Conservation (phyloP, 2,329 filamentous ascomycete species). For the Aschersonia sp. region DNA sequence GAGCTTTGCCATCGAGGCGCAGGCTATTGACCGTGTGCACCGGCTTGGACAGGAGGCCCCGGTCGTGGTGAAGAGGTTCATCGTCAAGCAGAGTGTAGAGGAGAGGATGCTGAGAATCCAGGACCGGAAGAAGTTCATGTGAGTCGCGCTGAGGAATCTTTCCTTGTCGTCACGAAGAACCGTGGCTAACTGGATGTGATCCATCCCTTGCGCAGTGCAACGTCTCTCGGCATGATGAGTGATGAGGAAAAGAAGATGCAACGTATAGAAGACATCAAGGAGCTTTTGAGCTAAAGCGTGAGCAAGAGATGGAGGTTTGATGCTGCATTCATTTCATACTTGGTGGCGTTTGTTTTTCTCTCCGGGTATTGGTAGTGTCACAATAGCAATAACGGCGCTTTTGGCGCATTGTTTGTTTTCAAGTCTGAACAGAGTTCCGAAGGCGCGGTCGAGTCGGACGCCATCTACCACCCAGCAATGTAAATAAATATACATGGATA, state of each 20-base stretch:
- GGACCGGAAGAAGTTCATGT: conserved; percentile 93
- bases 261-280: conserved; percentile 85
- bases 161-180: not conserved
- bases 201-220: conserved; percentile 46
- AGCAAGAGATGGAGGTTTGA: not conserved
- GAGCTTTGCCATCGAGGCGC: conserved; percentile 92
- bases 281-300: conserved; percentile 52
- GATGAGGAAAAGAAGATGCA: conserved; percentile 87
- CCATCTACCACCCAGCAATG: not conserved
- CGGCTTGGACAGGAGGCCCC: conserved; percentile 86
- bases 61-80: conserved; percentile 76
- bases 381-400: too few species aligned
- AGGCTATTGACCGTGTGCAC: conserved; percentile 95
- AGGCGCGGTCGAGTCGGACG: not conserved
- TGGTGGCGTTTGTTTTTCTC: not conserved
- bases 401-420: too few species aligned
- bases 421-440: too few species aligned
- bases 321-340: not conserved
- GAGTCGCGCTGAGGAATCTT: conserved; percentile 24
- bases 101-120: conserved; percentile 89
- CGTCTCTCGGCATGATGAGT: conserved; percentile 83
- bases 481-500: not conserved
- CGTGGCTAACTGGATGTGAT: too few species aligned
- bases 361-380: too few species aligned
- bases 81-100: conserved; percentile 84